Conservation (phyloP, 257 asterid species). For the Petrea volubilis region DNA sequence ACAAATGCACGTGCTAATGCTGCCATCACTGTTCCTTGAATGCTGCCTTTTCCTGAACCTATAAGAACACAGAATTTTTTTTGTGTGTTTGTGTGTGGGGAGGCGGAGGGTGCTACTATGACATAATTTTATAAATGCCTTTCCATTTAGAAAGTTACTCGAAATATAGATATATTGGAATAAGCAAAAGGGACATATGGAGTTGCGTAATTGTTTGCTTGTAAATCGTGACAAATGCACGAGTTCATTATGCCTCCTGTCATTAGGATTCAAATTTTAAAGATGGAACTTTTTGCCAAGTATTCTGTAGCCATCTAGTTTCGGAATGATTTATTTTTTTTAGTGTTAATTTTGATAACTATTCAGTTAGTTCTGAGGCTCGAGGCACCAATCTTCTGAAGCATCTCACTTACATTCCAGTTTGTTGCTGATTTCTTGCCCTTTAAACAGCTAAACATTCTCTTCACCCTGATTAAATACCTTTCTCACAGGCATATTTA, state of each 20-base stretch:
- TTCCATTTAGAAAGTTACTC: not conserved
- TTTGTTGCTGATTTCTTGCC: not conserved
- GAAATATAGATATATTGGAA: not conserved
- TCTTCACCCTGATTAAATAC: not conserved
- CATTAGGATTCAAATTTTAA: not conserved
- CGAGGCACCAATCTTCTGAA: not conserved
- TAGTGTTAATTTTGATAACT: not conserved
- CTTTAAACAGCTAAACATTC: not conserved
- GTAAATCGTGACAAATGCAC: not conserved
- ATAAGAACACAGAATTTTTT: too few species aligned
- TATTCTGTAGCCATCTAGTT: not conserved
- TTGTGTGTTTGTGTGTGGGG: too few species aligned
- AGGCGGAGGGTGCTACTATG: not conserved
- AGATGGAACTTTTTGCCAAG: not conserved
- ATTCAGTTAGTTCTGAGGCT: not conserved
- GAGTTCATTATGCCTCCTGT: not conserved
- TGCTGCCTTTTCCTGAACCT: too few species aligned
- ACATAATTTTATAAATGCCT: not conserved
- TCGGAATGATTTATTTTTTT: not conserved
- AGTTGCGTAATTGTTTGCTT: not conserved
- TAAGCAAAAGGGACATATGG: not conserved
- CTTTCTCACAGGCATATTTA: constrained; percentile 18
- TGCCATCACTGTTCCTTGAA: too few species aligned
- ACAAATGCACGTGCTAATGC: too few species aligned
- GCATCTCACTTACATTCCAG: not conserved